phyloP scores from a whole-genome alignment of 1,284 basidiomycete genomes.

The Takashimella tepidaria region DNA sequence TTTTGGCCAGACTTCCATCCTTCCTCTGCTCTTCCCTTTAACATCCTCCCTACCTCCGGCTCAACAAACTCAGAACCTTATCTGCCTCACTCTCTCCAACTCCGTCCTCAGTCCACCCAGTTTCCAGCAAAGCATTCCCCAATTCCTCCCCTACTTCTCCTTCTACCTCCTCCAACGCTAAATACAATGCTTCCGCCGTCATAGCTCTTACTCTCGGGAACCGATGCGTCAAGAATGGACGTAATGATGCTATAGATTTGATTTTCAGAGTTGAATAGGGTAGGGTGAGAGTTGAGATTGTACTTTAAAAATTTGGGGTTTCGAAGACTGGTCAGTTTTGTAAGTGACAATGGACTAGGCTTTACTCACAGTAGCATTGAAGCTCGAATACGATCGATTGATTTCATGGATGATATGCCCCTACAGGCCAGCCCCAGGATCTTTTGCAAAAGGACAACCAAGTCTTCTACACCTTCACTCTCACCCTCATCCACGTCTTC shows the following conservation, averaged over 20 bases:
- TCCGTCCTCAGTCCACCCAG: slow-evolving; percentile 58
- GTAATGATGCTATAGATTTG: slow-evolving; percentile 52
- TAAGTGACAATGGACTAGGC: too few relatives aligned
- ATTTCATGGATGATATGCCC: slow-evolving; percentile 57
- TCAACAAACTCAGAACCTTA: slow-evolving; percentile 16
- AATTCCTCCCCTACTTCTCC: slow-evolving; percentile 65
- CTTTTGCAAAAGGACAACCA: not conserved
- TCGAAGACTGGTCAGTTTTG: too few relatives aligned
- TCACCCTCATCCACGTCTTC: not conserved
- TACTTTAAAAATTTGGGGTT: too few relatives aligned
- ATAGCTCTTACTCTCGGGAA: slow-evolving; percentile 75
- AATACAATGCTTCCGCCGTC: slow-evolving; percentile 74
- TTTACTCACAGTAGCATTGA: slow-evolving; percentile 72
- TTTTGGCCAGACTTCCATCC: not conserved
- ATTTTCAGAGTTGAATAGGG: not conserved
- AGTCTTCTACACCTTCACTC: not conserved
- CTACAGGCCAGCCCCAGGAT: slow-evolving; percentile 14
- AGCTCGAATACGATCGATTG: slow-evolving; percentile 65
- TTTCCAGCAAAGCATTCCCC: slow-evolving; percentile 73
- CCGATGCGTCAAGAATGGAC: slow-evolving; percentile 63
- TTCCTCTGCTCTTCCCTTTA: not conserved
- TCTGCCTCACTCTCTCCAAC: slow-evolving; percentile 8
- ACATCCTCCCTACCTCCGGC: not conserved
- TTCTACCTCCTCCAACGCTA: slow-evolving; percentile 61
- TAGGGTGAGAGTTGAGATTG: slow-evolving; percentile 3